Conservation (phyloP, 148 eudicot species). For the Chenopodium berlandieri region DNA sequence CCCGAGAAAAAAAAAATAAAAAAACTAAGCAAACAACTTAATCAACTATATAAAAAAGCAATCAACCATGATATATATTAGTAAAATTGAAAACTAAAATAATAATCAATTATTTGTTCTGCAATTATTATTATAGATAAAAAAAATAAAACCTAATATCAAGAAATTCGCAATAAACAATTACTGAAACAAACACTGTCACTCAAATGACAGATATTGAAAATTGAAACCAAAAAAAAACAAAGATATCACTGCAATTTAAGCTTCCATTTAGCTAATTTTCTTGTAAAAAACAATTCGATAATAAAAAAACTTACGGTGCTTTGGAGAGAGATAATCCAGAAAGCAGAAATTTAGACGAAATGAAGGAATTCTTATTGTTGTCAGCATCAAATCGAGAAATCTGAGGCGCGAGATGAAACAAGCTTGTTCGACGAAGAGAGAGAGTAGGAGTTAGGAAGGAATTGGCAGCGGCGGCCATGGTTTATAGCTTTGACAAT, state of each 20-base stretch:
- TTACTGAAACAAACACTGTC: not conserved
- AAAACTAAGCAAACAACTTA: too few relatives aligned
- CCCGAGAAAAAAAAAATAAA: too few relatives aligned
- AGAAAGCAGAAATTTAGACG: slow-evolving; percentile 8
- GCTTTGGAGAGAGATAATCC: slow-evolving; percentile 11
- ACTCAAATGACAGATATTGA: not conserved
- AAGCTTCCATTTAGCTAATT: not conserved
- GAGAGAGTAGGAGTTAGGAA: slow-evolving; percentile 25
- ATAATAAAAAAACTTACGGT: too few relatives aligned
- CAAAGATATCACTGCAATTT: not conserved
- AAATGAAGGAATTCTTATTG: slow-evolving; percentile 17
- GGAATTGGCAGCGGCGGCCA: slow-evolving; percentile 16
- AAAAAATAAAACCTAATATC: not conserved
- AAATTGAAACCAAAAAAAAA: not conserved
- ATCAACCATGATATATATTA: too few relatives aligned
- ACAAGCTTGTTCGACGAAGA: slow-evolving; percentile 24
- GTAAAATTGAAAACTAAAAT: too few relatives aligned
- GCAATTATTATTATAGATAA: not conserved
- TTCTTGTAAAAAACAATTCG: too few relatives aligned
- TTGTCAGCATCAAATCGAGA: not conserved
- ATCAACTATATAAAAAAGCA: too few relatives aligned
- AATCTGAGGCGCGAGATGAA: slow-evolving; percentile 14
- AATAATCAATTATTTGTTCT: not conserved
- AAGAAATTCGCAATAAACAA: not conserved
- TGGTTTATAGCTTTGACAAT: not conserved